Conservation (phyloP, 2,329 filamentous ascomycete species). For the Xylariales sp. region DNA sequence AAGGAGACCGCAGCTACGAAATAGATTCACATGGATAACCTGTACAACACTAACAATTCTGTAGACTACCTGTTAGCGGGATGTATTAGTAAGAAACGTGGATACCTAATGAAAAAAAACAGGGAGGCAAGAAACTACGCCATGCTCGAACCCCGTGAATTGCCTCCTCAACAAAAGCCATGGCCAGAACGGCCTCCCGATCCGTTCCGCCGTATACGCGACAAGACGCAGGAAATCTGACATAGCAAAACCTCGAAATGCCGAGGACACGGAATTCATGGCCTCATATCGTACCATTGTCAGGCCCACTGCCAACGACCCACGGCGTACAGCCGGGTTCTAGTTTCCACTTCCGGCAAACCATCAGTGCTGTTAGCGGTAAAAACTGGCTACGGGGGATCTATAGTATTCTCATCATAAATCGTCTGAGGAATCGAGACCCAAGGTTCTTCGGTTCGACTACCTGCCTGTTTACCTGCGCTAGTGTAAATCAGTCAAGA, state of each 20-base stretch:
- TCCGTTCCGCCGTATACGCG: not conserved
- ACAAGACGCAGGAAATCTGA: not conserved
- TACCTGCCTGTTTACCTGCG: not conserved
- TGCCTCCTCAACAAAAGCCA: not conserved
- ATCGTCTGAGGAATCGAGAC: not conserved
- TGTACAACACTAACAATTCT: constrained; percentile 24
- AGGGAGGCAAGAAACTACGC: not conserved
- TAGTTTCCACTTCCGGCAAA: constrained; percentile 4
- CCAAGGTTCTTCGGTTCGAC: not conserved
- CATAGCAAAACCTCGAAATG: not conserved
- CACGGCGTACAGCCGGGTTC: not conserved
- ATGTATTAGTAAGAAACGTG: constrained; percentile 13
- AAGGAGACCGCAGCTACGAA: constrained; percentile 28
- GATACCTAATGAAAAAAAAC: constrained; percentile 17
- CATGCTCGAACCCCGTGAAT: not conserved
- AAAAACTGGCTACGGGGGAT: too few relatives aligned
- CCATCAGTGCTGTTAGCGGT: too few relatives aligned
- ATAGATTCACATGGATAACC: constrained; percentile 14
- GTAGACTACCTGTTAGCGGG: not conserved
- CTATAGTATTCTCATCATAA: not conserved
- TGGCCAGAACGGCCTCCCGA: not conserved
- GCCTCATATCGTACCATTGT: constrained; percentile 14
- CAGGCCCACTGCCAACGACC: constrained; percentile 7
- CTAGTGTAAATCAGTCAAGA: not conserved
- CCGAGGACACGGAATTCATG: not conserved